A percentile compares a stretch with the other conserved stretches of the same genome.
These are phyloP conservation scores for Pichia ethanolica DNA, from an alignment of 805 yeast genomes.

Conservation along the genomic window DNA sequence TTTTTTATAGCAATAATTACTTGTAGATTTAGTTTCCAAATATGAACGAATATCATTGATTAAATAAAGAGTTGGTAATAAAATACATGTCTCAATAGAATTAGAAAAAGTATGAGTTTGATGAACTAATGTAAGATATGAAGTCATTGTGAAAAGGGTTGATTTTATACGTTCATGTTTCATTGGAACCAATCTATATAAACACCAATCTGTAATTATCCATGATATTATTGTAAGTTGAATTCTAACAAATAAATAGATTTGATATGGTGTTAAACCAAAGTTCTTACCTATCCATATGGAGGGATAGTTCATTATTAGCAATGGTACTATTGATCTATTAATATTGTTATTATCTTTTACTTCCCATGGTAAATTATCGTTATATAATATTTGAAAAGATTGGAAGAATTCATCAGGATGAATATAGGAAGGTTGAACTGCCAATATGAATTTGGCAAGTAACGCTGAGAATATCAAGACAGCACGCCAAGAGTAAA, in stretches of 20 bases:
- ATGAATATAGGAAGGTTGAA: constrained; percentile 80
- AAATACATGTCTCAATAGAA: constrained; percentile 60
- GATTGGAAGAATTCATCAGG: constrained; percentile 97
- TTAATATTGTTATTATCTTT: constrained; percentile 40
- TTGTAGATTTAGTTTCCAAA: constrained; percentile 6
- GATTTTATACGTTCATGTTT: constrained; percentile 33
- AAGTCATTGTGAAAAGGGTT: constrained; percentile 42
- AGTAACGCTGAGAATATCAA: constrained; percentile 35
- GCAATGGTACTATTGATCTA: constrained; percentile 64
- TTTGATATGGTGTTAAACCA: constrained; percentile 36
- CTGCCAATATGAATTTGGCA: constrained; percentile 48
- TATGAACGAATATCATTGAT: constrained; percentile 30
- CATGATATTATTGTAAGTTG: constrained; percentile 31
- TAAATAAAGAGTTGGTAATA: constrained; percentile 43
- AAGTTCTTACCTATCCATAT: constrained; percentile 32
- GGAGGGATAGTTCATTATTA: constrained; percentile 64
- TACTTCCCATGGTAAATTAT: constrained; percentile 81
- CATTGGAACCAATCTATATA: constrained; percentile 26
- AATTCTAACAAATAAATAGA: constrained; percentile 49
- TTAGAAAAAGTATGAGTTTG: constrained; percentile 92
- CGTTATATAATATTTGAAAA: constrained; percentile 61
- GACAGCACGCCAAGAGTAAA: constrained; percentile 35
- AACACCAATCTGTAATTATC: constrained; percentile 26
- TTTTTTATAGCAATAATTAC: constrained; percentile 8
- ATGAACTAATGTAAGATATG: constrained; percentile 67